A percentile compares a stretch with the other conserved stretches of the same genome.
Evolutionary conservation across 768 basidiomycete genomes (phyloP).

Genomic region (Psilocybe subaeruginosa): DNA sequence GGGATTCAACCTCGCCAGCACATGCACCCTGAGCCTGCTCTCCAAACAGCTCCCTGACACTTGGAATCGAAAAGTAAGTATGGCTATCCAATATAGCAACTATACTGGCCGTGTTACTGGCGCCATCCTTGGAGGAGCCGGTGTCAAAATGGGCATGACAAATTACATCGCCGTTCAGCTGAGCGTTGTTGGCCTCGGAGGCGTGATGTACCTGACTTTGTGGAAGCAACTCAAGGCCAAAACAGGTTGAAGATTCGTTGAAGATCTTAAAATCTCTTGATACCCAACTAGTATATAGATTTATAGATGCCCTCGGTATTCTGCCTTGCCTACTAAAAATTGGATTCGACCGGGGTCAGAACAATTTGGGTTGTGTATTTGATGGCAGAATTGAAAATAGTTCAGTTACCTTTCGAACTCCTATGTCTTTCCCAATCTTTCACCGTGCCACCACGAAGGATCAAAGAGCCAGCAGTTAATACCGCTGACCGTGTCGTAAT

Average conservation of each 20-base stretch:
- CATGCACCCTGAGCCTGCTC: conserved; percentile 65
- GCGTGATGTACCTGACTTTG: conserved; percentile 51
- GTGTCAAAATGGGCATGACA: conserved; percentile 60
- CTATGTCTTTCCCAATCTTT: no score
- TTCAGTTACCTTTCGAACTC: no score
- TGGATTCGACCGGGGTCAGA: no score
- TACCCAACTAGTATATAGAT: background rate
- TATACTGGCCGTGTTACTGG: conserved; percentile 67
- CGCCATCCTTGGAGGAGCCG: conserved; percentile 70
- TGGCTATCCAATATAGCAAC: conserved; percentile 72
- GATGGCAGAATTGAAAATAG: no score
- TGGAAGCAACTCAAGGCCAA: conserved; percentile 72
- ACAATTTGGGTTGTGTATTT: no score
- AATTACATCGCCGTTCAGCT: conserved; percentile 64
- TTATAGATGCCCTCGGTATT: no score
- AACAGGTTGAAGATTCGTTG: conserved; percentile 42
- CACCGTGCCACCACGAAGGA: no score
- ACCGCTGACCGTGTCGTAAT: background rate
- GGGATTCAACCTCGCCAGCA: conserved; percentile 76
- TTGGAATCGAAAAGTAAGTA: conserved; percentile 60
- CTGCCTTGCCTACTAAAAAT: no score
- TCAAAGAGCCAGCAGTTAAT: no score
- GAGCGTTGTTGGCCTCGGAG: conserved; percentile 60
- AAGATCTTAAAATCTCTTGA: background rate
- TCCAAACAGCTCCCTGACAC: conserved; percentile 68